Conservation (phyloP, 1,139 yeast genomes). For the Lodderomyces parapsilosis region DNA sequence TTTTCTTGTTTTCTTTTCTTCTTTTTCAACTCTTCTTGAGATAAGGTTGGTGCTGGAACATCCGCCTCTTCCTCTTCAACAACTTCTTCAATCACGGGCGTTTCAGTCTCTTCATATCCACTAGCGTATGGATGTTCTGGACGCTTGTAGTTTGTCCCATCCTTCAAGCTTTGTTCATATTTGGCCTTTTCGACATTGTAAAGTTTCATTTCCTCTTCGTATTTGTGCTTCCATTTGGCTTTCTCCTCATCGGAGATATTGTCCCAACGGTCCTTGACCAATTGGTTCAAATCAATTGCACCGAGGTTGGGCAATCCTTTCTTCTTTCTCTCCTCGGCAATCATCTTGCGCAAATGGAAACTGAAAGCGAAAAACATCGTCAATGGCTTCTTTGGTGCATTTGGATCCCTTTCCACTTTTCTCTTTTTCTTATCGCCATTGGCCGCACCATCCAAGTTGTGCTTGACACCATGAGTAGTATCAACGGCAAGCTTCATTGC, state of each 20-base stretch:
- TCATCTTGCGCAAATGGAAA: constrained; percentile 58
- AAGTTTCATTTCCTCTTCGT: constrained; percentile 59
- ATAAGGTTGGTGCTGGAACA: constrained; percentile 1
- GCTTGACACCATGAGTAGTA: constrained; percentile 20
- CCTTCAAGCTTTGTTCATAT: constrained; percentile 41
- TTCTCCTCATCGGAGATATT: constrained; percentile 65
- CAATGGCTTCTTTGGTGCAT: constrained; percentile 65
- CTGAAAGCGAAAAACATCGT: constrained; percentile 82
- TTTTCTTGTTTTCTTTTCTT: constrained; percentile 16
- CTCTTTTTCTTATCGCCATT: constrained; percentile 31
- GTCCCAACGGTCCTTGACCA: constrained; percentile 78
- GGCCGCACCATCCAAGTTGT: constrained; percentile 21
- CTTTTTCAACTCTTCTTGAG: constrained; percentile 11
- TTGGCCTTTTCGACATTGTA: constrained; percentile 66
- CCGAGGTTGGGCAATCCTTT: constrained; percentile 61
- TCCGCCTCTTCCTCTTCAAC: constrained; percentile 6
- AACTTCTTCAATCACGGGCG: constrained; percentile 17
- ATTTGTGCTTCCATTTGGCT: constrained; percentile 72
- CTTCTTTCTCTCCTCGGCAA: constrained; percentile 64
- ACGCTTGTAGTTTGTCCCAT: constrained; percentile 11
- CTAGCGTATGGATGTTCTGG: constrained; percentile 3
- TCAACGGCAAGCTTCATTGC: constrained; percentile 20
- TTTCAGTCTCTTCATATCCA: constrained; percentile 18
- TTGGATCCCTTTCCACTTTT: constrained; percentile 56
- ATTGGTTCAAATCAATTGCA: constrained; percentile 75